Percentiles rank a stretch among this genome's conserved stretches.
These are phyloP conservation scores for Rubia tinctorum DNA, from an alignment of 305 asterid genomes.

Conservation along the genomic window DNA sequence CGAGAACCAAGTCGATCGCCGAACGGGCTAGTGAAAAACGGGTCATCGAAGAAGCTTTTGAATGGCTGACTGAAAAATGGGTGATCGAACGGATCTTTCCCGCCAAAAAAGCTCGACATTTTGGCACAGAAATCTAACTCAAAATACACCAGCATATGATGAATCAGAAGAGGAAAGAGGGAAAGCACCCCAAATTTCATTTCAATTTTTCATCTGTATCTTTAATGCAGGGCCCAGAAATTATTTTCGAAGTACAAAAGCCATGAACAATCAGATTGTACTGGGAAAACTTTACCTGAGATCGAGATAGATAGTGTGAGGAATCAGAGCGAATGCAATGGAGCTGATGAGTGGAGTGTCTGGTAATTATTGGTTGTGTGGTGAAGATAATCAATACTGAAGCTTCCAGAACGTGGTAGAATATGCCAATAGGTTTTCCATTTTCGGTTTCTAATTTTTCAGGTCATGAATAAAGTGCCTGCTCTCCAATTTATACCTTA, in stretches of 20 bases:
- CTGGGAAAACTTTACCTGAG: background rate
- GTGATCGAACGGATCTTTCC: conserved; percentile 1
- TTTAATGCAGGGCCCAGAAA: background rate
- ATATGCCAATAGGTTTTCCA: background rate
- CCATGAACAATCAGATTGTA: background rate
- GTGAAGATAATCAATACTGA: background rate
- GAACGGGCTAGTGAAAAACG: conserved; percentile 52
- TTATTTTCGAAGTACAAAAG: background rate
- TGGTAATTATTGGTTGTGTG: background rate
- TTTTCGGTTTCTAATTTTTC: background rate
- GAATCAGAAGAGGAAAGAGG: background rate
- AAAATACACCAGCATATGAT: background rate
- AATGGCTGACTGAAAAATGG: conserved; percentile 4
- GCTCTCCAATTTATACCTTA: background rate
- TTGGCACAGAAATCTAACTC: background rate
- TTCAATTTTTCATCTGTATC: background rate
- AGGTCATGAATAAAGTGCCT: background rate
- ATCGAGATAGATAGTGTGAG: background rate
- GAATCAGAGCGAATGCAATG: background rate
- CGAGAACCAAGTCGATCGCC: conserved; percentile 32
- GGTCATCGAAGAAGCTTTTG: conserved; percentile 34
- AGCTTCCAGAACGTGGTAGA: conserved; percentile 7
- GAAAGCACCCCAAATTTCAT: background rate
- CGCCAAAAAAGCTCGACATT: conserved; percentile 7
- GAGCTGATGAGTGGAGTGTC: background rate